Evolutionary conservation across 2,329 filamentous ascomycete species (phyloP), one percentile per base, ranked within the genome.

Genomic region (Ceratocystis variospora): DNA sequence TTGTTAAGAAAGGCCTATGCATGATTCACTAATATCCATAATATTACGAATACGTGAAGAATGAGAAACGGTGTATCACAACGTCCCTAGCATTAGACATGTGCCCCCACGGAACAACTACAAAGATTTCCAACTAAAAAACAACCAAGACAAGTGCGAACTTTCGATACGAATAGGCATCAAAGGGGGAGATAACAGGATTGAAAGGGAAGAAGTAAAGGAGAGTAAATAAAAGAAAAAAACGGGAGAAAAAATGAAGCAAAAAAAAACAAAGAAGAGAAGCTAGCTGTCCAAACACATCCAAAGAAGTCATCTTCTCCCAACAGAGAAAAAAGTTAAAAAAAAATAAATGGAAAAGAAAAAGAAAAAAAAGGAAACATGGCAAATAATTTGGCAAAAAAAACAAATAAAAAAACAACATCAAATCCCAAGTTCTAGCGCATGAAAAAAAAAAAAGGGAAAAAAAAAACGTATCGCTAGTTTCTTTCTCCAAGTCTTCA

Each of bases 391-490:
- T 28, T 53, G 59, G 63, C 65, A 66, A 57, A 59, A 65, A 68
- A 67, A 69, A 67, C 44, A 50, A 65, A 41, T 68, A 62, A 67
- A 68, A 68, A 68, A 69, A 57, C 22, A 22, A 62, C 63, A 62
- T 69, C 68, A 25, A 33, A 57, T 31, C 31, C 53, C 53, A 12
- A 57, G 53, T 57, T 57, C 53, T 68, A 67, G 68, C 64, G 62
- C 65, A 67, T 55, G 65, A 67, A 67, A 69, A 67, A 50, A 68
- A 71, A 41, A 41, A 10, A 22, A 22, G 22, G 22, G 2, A 12
- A 41, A 12, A 12, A 37, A 71, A 67, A 70, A 68, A 69, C 33
- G 28, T 19, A 48, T 72, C 71, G 71, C 72, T 62, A 66, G 71
- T 64, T 28, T 22, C 61, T 61, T 28, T 41, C 31, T 41, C 57